These are phyloP conservation scores for Eutrema salsugineum DNA, from an alignment of 441 rosid species.

Conservation along the genomic window DNA sequence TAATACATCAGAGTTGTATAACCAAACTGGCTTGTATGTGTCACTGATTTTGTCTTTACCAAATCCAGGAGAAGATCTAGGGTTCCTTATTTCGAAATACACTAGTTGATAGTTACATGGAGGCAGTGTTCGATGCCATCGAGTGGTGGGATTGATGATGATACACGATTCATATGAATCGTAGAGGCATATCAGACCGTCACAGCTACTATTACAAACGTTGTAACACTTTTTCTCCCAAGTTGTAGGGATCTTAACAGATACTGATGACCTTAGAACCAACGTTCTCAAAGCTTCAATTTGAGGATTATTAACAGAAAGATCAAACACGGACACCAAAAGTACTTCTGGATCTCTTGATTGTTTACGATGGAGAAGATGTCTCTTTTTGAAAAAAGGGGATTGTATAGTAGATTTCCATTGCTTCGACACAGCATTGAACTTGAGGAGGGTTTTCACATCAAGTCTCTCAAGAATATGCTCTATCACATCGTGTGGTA, in stretches of 20 bases:
- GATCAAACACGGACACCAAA: not conserved
- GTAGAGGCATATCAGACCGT: not conserved
- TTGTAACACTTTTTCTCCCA: not conserved
- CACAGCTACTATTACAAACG: not conserved
- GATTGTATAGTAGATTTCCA: not conserved
- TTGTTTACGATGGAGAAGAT: not conserved
- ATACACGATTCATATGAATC: not conserved
- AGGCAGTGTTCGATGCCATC: not conserved
- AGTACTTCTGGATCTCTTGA: not conserved
- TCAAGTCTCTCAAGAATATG: not conserved
- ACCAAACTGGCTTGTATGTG: not conserved
- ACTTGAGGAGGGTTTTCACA: not conserved
- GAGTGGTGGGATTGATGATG: slow-evolving; percentile 5
- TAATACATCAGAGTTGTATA: not conserved
- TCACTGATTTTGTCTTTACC: not conserved
- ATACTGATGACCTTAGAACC: not conserved
- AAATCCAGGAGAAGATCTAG: not conserved
- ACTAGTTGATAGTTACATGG: not conserved
- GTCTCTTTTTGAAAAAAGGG: not conserved
- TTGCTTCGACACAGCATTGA: not conserved
- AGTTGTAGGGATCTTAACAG: not conserved
- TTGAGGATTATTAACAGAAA: not conserved
- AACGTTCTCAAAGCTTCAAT: not conserved
- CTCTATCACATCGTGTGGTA: not conserved
- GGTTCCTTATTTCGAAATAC: not conserved